Base-by-base conservation (phyloP, 805 yeast genomes). In the Kodamaea fukazawae region DNA sequence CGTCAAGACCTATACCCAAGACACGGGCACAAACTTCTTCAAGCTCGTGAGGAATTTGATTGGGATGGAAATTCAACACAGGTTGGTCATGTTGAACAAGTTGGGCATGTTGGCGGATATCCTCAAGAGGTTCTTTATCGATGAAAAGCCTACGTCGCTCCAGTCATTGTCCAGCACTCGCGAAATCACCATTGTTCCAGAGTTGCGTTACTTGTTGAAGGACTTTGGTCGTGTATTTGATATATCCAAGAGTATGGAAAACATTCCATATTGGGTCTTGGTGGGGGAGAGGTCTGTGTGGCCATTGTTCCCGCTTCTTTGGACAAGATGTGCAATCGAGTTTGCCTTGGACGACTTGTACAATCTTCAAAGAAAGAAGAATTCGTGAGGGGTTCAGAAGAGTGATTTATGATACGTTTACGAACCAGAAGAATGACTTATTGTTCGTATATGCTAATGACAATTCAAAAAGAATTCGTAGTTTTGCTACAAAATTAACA, bases 261-360 rank as follows among this genome's bases (percentile, higher is more conserved):
- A 87, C 57, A 83, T 89, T 15, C 84, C 88, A 4, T 87, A 88
- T 55, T 91, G 97, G 95, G 79, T 89, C 10, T 67, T 76, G 38
- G 87, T 90, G 23, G 99, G 99, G 4, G 97, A 91, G 59, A 71
- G 84, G 47, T 84, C 96, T 32, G 88, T 89, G 1, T 93, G 98
- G 98, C 95, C 96, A 1, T 76, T 87, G 37, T 70, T 87, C 45
- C 87, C 96, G 0, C 67, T 89, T 27, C 69, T 93, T 22, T 82
- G 89, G 79, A 84, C 96, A 1, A 70, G 99, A 34, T 86, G 96
- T 53, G 80, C 90, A 1, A 84, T 91, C 39, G 99, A 91, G 67
- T 87, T 84, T 62, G 84, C 89, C 17, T 68, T 91, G 40, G 96
- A 90, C 57, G 87, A 83, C 58, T 75, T 78, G 53, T 86, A 76